A percentile compares a stretch with the other conserved stretches of the same genome.
phyloP scores from a whole-genome alignment of 495 filamentous ascomycete species.

The Hyaloscypha hepaticicola region DNA sequence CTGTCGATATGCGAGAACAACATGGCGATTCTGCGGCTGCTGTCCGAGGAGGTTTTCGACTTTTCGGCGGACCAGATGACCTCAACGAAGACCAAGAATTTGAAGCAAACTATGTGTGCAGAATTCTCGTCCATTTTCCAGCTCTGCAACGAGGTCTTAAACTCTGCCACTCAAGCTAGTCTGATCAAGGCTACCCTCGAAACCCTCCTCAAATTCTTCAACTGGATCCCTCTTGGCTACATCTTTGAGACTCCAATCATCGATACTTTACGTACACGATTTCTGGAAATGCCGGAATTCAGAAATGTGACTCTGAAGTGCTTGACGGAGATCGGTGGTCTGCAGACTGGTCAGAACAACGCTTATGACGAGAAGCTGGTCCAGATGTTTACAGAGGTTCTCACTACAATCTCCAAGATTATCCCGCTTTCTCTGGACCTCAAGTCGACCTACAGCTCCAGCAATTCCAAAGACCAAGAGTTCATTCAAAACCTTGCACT shows the following conservation, averaged over 20 bases:
- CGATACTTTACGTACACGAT: conserved; percentile 85
- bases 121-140: conserved; percentile 98
- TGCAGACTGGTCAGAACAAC: conserved; percentile 74
- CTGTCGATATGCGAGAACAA: conserved; percentile 99
- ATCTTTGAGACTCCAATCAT: conserved; percentile 98
- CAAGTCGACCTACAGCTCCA: conserved; percentile 82
- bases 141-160: conserved; percentile 90
- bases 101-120: conserved; percentile 97
- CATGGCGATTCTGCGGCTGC: conserved; percentile 93
- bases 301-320: conserved; percentile 96
- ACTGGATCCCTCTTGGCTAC: conserved; percentile 98
- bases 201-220: conserved; percentile 92
- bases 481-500: conserved; percentile 96
- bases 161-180: conserved; percentile 81
- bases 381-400: conserved; percentile 93
- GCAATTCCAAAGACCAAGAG: conserved; percentile 92
- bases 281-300: conserved; percentile 88
- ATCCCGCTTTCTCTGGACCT: conserved; percentile 87
- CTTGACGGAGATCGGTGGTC: conserved; percentile 91
- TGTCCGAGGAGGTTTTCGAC: conserved; percentile 98
- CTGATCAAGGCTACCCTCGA: conserved; percentile 92
- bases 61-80: conserved; percentile 99
- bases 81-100: conserved; percentile 86
- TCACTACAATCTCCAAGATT: conserved; percentile 84
- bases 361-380: conserved; percentile 91